Percentiles rank a stretch among this genome's conserved stretches.
phyloP scores from a whole-genome alignment of 805 yeast genomes.

The Ogataea glucozyma region DNA sequence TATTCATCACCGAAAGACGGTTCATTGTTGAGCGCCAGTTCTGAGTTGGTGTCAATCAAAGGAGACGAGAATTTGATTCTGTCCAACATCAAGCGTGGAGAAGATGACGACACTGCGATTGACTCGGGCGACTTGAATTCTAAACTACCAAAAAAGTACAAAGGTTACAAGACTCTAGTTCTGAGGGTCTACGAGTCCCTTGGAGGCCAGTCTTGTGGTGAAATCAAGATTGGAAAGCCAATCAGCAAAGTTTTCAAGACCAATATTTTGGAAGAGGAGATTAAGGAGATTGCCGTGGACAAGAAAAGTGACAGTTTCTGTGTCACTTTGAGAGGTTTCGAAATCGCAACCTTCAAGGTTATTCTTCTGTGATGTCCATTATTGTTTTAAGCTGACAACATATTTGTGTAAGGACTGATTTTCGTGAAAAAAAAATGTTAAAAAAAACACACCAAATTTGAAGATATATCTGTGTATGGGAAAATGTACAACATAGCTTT shows the following conservation, averaged over 20 bases:
- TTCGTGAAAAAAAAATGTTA: no score
- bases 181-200: constrained; percentile 82
- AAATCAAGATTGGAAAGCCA: constrained; percentile 46
- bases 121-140: constrained; percentile 34
- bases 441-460: no score
- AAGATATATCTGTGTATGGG: no score
- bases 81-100: constrained; percentile 83
- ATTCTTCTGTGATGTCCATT: constrained; percentile 30
- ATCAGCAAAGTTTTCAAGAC: constrained; percentile 53
- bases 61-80: constrained; percentile 66
- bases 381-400: not conserved
- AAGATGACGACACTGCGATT: constrained; percentile 68
- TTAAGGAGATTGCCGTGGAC: constrained; percentile 35
- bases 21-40: not conserved
- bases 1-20: constrained; percentile 13
- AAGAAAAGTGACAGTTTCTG: constrained; percentile 31
- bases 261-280: constrained; percentile 59
- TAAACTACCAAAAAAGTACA: constrained; percentile 42
- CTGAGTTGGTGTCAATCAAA: constrained; percentile 29
- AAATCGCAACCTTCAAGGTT: constrained; percentile 65
- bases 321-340: constrained; percentile 69
- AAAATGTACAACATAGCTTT: no score
- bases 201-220: constrained; percentile 72
- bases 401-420: not conserved
- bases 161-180: constrained; percentile 54